These are phyloP conservation scores for Stephanodiscus minutulus DNA, from an alignment of 108 stramenopile genomes.

Conservation along the genomic window DNA sequence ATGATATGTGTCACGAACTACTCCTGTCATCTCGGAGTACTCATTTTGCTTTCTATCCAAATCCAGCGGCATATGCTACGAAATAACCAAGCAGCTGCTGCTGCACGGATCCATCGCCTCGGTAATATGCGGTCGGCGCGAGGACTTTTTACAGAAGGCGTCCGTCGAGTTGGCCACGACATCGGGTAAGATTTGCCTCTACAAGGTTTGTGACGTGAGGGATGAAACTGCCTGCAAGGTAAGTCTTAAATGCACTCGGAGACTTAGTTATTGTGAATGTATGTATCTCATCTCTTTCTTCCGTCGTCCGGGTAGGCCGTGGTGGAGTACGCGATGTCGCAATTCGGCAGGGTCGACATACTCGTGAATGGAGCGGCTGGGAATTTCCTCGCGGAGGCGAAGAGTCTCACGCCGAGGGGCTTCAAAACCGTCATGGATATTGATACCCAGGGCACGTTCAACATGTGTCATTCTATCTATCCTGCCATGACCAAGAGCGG, in stretches of 20 bases:
- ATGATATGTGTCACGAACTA: too few species aligned
- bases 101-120: slow-evolving; percentile 73
- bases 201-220: slow-evolving; percentile 79
- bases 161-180: slow-evolving; percentile 38
- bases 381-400: slow-evolving; percentile 89
- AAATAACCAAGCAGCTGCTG: slow-evolving; percentile 77
- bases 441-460: slow-evolving; percentile 89
- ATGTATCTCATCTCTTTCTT: not conserved
- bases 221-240: slow-evolving; percentile 59
- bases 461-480: slow-evolving; percentile 88
- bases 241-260: not conserved
- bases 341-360: slow-evolving; percentile 80
- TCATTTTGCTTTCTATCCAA: not conserved
- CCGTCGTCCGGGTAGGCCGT: slow-evolving; percentile 27
- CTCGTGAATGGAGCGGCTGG: slow-evolving; percentile 91
- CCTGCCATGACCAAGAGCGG: slow-evolving; percentile 54
- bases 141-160: slow-evolving; percentile 71
- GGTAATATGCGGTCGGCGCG: slow-evolving; percentile 80
- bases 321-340: slow-evolving; percentile 54
- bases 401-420: slow-evolving; percentile 84
- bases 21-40: not conserved
- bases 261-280: not conserved
- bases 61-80: slow-evolving; percentile 70
- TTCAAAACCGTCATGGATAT: slow-evolving; percentile 94
- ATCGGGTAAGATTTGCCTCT: slow-evolving; percentile 53